Percentiles rank a stretch among this genome's conserved stretches.
Conservation (phyloP, 2,329 filamentous ascomycete species). For the Ciborinia camelliae region DNA sequence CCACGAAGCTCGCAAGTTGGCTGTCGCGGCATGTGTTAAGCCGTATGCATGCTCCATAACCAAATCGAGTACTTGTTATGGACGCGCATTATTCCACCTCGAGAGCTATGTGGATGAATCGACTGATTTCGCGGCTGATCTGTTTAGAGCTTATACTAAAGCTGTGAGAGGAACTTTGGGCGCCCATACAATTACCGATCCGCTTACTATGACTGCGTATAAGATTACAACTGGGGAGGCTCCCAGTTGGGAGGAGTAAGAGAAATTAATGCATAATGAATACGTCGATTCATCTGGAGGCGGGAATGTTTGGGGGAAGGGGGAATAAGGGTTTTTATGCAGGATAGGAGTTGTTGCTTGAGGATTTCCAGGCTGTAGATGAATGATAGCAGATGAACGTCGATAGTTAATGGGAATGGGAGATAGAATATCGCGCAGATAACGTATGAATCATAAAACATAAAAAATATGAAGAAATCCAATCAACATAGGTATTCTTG, state of each 20-base stretch:
- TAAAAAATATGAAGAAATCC: background rate
- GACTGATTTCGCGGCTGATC: slow-evolving; percentile 20
- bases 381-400: background rate
- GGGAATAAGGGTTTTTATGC: background rate
- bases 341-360: background rate
- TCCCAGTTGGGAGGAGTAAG: too few relatives aligned
- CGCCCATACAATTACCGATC: background rate
- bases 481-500: background rate
- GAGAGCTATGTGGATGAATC: slow-evolving; percentile 19
- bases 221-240: background rate
- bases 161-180: background rate
- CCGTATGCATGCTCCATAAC: slow-evolving; percentile 7
- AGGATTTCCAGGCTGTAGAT: background rate
- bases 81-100: slow-evolving; percentile 14
- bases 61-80: background rate
- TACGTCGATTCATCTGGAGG: too few relatives aligned
- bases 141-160: slow-evolving; percentile 16
- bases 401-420: too few relatives aligned
- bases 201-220: background rate
- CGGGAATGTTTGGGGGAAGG: background rate
- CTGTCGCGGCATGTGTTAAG: background rate
- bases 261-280: background rate
- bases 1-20: background rate
- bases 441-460: background rate
- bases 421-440: background rate